Conservation (phyloP, 1,139 yeast species). For the Candida pseudoviswanathii region DNA sequence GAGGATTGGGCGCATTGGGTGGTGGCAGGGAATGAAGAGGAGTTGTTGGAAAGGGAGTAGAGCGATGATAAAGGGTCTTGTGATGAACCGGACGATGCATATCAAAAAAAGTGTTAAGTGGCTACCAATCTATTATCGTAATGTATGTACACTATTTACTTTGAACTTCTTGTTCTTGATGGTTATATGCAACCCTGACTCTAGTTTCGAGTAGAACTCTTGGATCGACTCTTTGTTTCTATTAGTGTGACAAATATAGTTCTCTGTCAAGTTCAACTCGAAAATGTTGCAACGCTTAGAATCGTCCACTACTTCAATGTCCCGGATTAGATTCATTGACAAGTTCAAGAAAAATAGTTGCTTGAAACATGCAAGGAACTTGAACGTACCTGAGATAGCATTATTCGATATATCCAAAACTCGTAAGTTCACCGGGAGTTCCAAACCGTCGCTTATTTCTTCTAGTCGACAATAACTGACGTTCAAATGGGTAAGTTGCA, state of each 20-base stretch:
- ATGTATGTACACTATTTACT: conserved; percentile 29
- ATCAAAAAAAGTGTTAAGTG: background rate
- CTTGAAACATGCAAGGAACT: conserved; percentile 14
- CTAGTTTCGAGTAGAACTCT: conserved; percentile 28
- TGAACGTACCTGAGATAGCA: conserved; percentile 13
- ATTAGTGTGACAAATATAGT: conserved; percentile 13
- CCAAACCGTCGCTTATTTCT: conserved; percentile 16
- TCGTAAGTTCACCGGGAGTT: conserved; percentile 20
- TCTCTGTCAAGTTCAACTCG: conserved; percentile 23
- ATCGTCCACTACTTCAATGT: conserved; percentile 7
- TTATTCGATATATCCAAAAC: conserved; percentile 17
- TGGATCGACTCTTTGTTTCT: conserved; percentile 14
- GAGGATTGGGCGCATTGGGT: no score
- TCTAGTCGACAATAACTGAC: conserved; percentile 21
- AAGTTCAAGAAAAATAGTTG: conserved; percentile 23
- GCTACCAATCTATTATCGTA: conserved; percentile 9
- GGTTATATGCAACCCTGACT: conserved; percentile 23
- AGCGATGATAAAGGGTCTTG: background rate
- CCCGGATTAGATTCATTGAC: conserved; percentile 22
- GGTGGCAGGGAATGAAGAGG: background rate
- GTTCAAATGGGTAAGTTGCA: conserved; percentile 14
- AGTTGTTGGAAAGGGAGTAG: background rate
- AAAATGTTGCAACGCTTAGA: conserved; percentile 15
- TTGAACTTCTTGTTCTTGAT: conserved; percentile 24
- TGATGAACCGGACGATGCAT: background rate